phyloP scores from a whole-genome alignment of 2,329 filamentous ascomycete species.

The Penicillium sp. region DNA sequence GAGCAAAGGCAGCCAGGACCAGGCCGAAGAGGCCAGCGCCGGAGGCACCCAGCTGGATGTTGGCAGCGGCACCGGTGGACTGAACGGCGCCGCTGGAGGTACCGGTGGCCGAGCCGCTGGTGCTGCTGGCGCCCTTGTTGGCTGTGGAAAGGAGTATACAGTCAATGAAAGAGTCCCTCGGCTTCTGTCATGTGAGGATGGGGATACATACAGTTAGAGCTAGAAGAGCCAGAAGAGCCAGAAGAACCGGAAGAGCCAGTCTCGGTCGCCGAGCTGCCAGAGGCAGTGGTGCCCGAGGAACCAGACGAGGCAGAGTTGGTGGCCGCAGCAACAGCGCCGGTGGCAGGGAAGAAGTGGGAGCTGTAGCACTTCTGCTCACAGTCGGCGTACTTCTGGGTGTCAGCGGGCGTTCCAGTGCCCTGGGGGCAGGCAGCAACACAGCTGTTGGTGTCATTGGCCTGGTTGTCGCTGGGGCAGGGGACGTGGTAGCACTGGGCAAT shows the following conservation, averaged over 20 bases:
- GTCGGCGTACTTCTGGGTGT: conserved; percentile 50
- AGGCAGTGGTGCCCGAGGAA: conserved; percentile 26
- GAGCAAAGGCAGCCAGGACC: conserved; percentile 42
- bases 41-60: conserved; percentile 39
- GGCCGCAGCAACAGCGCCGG: conserved; percentile 23
- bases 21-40: conserved; percentile 41
- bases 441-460: conserved; percentile 55
- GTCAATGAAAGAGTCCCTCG: conserved; percentile 1
- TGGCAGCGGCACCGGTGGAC: conserved; percentile 37
- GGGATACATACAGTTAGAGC: conserved; percentile 11
- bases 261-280: conserved; percentile 15
- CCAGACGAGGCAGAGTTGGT: conserved; percentile 30
- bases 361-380: conserved; percentile 57
- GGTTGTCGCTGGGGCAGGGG: conserved; percentile 55
- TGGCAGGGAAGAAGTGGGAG: conserved; percentile 52
- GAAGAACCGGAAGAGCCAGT: conserved; percentile 9
- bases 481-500: conserved; percentile 55
- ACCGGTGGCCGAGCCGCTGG: conserved; percentile 21
- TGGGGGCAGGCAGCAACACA: conserved; percentile 59
- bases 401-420: conserved; percentile 53
- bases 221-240: conserved; percentile 13
- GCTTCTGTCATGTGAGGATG: background rate
- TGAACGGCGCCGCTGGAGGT: conserved; percentile 25
- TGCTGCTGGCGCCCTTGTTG: conserved; percentile 17
- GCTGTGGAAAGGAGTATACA: conserved; percentile 7